Evolutionary conservation across 768 basidiomycete genomes (phyloP).

Genomic region (Pholiota molesta): DNA sequence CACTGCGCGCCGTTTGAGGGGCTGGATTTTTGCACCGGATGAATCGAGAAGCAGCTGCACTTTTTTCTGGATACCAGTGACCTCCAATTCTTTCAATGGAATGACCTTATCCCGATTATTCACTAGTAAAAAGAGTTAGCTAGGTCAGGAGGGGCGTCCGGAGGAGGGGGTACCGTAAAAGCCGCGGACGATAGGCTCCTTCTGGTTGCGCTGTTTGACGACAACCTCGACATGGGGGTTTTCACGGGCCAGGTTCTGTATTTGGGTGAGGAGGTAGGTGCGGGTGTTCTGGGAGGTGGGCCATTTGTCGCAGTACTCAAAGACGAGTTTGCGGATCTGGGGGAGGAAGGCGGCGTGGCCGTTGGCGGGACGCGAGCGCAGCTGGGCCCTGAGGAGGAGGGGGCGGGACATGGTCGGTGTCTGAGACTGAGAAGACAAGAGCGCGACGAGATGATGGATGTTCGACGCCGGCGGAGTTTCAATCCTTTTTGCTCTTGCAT

Average conservation of each 20-base stretch:
- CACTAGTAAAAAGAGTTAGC: conserved; percentile 44
- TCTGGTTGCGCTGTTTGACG: conserved; percentile 71
- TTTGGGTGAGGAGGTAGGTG: conserved; percentile 63
- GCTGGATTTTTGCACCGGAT: conserved; percentile 83
- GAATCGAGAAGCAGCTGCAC: conserved; percentile 84
- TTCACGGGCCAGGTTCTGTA: conserved; percentile 64
- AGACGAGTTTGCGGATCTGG: conserved; percentile 81
- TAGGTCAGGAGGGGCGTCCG: conserved; percentile 20
- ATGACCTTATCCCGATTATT: conserved; percentile 91
- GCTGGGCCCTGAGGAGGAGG: conserved; percentile 42
- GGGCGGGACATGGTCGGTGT: conserved; percentile 18
- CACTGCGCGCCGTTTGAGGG: conserved; percentile 75
- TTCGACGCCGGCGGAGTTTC: conserved; percentile 29
- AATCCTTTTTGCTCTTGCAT: conserved; percentile 33
- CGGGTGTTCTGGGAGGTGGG: conserved; percentile 75
- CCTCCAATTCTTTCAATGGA: conserved; percentile 74
- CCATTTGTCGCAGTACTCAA: conserved; percentile 87
- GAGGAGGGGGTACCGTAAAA: conserved; percentile 65
- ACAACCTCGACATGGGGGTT: conserved; percentile 89
- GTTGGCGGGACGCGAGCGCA: conserved; percentile 68
- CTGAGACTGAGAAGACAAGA: conserved; percentile 2
- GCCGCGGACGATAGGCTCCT: conserved; percentile 81
- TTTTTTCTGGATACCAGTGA: conserved; percentile 75
- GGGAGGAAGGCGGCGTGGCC: conserved; percentile 77
- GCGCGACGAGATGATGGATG: conserved; percentile 5